Conservation (phyloP, 1,139 yeast species). For the Eremothecium cymbalariae region DNA sequence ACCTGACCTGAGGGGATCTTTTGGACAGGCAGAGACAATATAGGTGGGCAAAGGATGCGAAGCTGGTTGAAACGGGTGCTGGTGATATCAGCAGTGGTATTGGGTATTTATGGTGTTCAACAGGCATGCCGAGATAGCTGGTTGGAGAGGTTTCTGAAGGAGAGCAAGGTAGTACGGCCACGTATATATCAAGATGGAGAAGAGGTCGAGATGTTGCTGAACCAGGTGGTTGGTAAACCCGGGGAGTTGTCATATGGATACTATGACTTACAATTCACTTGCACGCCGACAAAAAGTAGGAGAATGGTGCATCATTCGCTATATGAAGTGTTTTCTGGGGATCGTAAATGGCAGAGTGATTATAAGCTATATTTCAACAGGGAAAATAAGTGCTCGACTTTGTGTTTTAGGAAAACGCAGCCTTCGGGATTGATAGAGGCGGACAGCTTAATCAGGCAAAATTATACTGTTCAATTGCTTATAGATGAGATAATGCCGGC, state of each 20-base stretch:
- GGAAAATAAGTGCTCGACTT: slow-evolving; percentile 55
- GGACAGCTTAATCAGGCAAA: slow-evolving; percentile 52
- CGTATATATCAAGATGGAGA: slow-evolving; percentile 41
- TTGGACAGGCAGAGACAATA: too few relatives aligned
- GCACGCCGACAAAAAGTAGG: slow-evolving; percentile 52
- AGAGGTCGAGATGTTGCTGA: slow-evolving; percentile 59
- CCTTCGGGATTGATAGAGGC: slow-evolving; percentile 49
- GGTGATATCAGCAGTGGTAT: too few relatives aligned
- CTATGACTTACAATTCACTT: slow-evolving; percentile 70
- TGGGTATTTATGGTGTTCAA: too few relatives aligned
- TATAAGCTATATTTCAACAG: slow-evolving; percentile 53
- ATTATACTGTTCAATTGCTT: slow-evolving; percentile 77
- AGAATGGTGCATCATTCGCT: slow-evolving; percentile 60
- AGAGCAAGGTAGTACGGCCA: slow-evolving; percentile 27
- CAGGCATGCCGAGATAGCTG: too few relatives aligned
- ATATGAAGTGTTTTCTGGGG: slow-evolving; percentile 76
- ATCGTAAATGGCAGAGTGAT: slow-evolving; percentile 68
- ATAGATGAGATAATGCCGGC: slow-evolving; percentile 76
- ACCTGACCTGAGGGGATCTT: too few relatives aligned
- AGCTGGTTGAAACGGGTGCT: too few relatives aligned
- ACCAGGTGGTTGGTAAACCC: slow-evolving; percentile 68
- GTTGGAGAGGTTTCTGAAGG: too few relatives aligned
- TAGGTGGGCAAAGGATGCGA: too few relatives aligned
- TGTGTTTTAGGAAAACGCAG: slow-evolving; percentile 56
- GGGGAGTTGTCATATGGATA: slow-evolving; percentile 76